A percentile compares a stretch with the other conserved stretches of the same genome.
phyloP scores from a whole-genome alignment of 148 eudicot genomes.

The Dianthus caryophyllus region DNA sequence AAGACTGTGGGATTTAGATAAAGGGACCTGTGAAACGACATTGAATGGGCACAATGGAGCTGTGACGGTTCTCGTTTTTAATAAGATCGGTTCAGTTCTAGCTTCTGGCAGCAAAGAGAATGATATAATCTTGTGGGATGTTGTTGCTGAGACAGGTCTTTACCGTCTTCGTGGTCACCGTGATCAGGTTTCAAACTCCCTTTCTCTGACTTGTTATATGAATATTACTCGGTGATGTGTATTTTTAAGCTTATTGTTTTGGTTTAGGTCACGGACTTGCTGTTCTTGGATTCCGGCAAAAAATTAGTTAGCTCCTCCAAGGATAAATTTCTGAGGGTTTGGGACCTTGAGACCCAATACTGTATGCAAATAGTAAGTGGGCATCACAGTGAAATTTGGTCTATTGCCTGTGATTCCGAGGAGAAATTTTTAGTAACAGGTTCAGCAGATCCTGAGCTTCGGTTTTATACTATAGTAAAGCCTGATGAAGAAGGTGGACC shows the following conservation, averaged over 20 bases:
- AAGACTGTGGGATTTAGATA: conserved; percentile 80
- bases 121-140: no score
- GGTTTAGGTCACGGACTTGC: conserved; percentile 79
- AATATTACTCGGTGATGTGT: background rate
- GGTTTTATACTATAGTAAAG: conserved; percentile 58
- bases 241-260: background rate
- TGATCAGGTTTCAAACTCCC: conserved; percentile 64
- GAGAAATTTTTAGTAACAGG: no score
- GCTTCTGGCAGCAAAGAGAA: no score
- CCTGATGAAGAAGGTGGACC: conserved; percentile 37
- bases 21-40: conserved; percentile 80
- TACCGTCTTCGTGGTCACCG: conserved; percentile 94
- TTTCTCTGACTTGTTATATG: background rate
- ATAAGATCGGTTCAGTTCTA: conserved; percentile 81
- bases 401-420: no score
- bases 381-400: no score
- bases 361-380: no score
- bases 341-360: conserved; percentile 99
- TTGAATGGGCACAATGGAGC: conserved; percentile 98
- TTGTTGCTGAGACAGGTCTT: conserved; percentile 90
- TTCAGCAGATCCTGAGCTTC: conserved; percentile 77
- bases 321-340: conserved; percentile 88
- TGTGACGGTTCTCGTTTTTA: conserved; percentile 63
- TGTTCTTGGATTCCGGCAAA: conserved; percentile 73
- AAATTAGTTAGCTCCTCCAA: conserved; percentile 89